Conservation (phyloP, 495 filamentous ascomycete species). For the Neurospora sp. region DNA sequence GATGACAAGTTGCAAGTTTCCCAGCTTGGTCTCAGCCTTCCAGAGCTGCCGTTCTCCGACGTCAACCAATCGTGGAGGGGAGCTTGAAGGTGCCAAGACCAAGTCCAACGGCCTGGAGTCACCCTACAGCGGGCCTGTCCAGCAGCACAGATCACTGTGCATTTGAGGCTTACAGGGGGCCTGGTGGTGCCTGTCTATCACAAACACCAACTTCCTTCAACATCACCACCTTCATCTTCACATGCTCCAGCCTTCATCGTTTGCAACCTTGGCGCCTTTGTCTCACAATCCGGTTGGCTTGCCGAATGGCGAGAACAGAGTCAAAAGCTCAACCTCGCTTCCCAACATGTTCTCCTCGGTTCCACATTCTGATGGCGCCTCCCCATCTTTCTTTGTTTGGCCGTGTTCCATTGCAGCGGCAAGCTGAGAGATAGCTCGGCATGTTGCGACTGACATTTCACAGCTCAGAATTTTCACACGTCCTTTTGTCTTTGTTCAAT, state of each 20-base stretch:
- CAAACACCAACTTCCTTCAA: neutral
- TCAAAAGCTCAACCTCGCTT: neutral
- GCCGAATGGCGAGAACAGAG: neutral
- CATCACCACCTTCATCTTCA: neutral
- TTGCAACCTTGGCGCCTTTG: neutral
- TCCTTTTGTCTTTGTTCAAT: neutral
- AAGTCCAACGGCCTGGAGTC: neutral
- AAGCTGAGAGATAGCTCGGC: neutral
- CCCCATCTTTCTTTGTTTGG: slow-evolving; percentile 14
- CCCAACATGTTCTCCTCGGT: neutral
- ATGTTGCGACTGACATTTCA: neutral
- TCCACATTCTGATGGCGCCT: neutral
- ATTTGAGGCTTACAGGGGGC: neutral
- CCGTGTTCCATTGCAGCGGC: neutral
- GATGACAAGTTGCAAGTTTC: slow-evolving; percentile 1
- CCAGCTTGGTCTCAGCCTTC: neutral
- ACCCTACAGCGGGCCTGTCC: neutral
- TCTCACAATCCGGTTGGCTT: neutral
- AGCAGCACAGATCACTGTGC: neutral
- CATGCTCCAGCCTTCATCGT: neutral
- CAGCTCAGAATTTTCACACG: neutral
- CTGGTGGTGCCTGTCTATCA: neutral
- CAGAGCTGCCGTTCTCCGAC: neutral
- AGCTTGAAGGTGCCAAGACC: neutral
- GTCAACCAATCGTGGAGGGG: neutral